Base-by-base conservation (phyloP, 2,329 filamentous ascomycete genomes). In the Trichoderma sp. region DNA sequence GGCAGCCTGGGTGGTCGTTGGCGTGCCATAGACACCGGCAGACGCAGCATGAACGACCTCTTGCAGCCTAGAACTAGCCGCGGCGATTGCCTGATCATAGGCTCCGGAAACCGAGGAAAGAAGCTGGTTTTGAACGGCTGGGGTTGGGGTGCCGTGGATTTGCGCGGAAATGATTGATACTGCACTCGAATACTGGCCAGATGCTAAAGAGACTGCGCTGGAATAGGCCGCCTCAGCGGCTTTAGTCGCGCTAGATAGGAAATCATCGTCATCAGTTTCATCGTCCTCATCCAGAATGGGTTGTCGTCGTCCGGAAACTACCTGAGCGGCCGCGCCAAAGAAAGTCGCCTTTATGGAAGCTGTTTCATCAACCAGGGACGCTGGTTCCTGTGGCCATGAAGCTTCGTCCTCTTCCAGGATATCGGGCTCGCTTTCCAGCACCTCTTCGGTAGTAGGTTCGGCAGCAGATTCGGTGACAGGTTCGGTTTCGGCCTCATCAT, bases 71-170 rank as follows among this genome's bases (percentile, higher is more conserved):
- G 85, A 83, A 73, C 86, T 90, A 14, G 91, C 91, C 5, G 85
- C 85, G 1, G 84, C 84, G 19, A 91, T 76, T 1, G 91, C 89
- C 37, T 86, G 86, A 40, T 90, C 89, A 75, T 93, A 94, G 1
- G 87, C 90, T 6, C 83, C 85, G 10, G 90, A 89, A 11, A 92
- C 87, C 0, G 91, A 92, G 10, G 89, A 86, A 14, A 92, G 81
- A 77, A 93, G 86, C 71, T 92, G 84, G 73, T 92, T 84, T 71
- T 93, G 89, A 4, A 87, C 85, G 29, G 62, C 53, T 8, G 92
- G 91, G 75, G 91, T 87, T 1, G 90, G 87, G 1, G 89, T 89
- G 37, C 91, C 91, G 33, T 87, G 88, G 49, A 93, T 85, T 74
- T 92, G 87, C 4, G 83, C 86, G 1, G 90, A 92, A 2, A 92